Base-by-base conservation (phyloP, 2,329 filamentous ascomycete species). In the Fusarium concolor region DNA sequence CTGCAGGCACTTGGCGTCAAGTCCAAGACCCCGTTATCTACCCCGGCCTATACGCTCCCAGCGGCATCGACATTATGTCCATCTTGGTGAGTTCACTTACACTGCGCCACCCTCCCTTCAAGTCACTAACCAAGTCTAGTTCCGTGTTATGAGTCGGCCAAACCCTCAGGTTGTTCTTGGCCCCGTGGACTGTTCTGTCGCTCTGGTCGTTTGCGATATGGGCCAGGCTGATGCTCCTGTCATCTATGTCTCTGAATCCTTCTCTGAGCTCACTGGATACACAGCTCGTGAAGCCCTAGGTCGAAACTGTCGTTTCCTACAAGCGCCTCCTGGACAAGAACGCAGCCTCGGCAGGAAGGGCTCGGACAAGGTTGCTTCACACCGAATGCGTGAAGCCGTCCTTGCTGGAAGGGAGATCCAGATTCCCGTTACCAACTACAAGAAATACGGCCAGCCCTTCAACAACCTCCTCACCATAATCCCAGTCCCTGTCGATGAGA, bases 391-490 rank as follows among this genome's bases (percentile, higher is more conserved):
- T 9, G 75, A 79, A 29, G 82, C 85, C 2, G 75, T 87, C 22
- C 76, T 80, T n/a, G 62, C 72, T 4, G 79, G 80, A 41, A 59
- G 74, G 29, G 86, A 88, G 73, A 71, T 86, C 7, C 82, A 85
- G 55, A 68, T 85, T 6, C 74, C 81, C 35, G 76, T 97, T 15
- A 89, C 90, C 75, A 97, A 97, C 76, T 97, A 94, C 76, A 88
- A 91, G 67, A 92, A 93, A 79, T 89, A 92, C 50, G 93, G 94
- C 1, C 86, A 92, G 71, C 85, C 85, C 0, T 97, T 97, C 75
- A 90, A 90, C 83, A 97, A 97, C 71, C 76, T 94, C 14, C 82
- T 97, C 52, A 93, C 91, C n/a, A 93, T 96, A 83, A 92, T 97
- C 53, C 93, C 93, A 0, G 88, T 97, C 33, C 81, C 83, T 3